Evolutionary conservation across 306 rosid species (phyloP).

Genomic region (Spatholobus suberectus): DNA sequence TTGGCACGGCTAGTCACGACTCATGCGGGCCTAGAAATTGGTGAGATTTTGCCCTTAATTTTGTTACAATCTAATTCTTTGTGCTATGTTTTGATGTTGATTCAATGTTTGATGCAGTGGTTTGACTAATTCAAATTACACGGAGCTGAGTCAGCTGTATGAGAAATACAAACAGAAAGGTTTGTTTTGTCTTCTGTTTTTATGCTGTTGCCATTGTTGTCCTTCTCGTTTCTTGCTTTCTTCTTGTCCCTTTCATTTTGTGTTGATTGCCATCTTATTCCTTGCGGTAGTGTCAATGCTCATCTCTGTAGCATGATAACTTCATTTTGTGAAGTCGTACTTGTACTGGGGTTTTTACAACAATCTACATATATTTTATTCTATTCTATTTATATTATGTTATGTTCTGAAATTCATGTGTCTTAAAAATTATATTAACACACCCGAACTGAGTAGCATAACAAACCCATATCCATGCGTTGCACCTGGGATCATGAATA

Average conservation of each 20-base stretch:
- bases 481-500: neutral
- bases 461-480: neutral
- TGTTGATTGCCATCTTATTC: neutral
- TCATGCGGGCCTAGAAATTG: neutral
- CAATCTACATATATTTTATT: neutral
- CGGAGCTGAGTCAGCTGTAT: conserved; percentile 87
- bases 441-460: neutral
- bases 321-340: neutral
- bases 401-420: neutral
- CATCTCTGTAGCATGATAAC: neutral
- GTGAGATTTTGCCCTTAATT: neutral
- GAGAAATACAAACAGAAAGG: conserved; percentile 89
- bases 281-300: neutral
- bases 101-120: conserved; percentile 74
- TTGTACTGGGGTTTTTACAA: neutral
- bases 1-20: neutral
- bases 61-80: neutral
- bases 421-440: neutral
- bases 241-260: neutral
- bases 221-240: neutral
- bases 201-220: neutral
- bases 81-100: conserved; percentile 7
- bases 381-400: neutral
- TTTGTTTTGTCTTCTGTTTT: conserved; percentile 38
- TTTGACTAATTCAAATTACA: conserved; percentile 94